These are phyloP conservation scores for Candida sonorensis DNA, from an alignment of 805 yeast species.

Conservation along the genomic window DNA sequence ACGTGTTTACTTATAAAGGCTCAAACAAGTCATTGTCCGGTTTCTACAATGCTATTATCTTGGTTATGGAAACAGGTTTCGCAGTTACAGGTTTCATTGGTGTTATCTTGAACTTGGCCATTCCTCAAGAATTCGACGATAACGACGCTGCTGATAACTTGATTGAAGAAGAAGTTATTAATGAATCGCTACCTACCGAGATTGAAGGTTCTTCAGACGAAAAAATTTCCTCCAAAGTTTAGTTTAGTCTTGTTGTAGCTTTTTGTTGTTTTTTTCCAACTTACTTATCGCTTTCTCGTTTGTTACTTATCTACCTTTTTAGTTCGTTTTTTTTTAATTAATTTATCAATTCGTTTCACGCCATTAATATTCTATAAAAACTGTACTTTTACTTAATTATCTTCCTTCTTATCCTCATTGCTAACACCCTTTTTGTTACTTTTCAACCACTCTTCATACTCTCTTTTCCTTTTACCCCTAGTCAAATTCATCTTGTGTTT, in stretches of 20 bases:
- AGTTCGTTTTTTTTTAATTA: too few relatives aligned
- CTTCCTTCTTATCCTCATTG: too few relatives aligned
- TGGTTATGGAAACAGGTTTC: constrained; percentile 53
- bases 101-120: constrained; percentile 38
- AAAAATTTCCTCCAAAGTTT: neutral
- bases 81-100: constrained; percentile 51
- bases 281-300: neutral
- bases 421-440: neutral
- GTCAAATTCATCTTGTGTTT: constrained; percentile 54
- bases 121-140: constrained; percentile 46
- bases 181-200: constrained; percentile 2
- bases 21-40: constrained; percentile 36
- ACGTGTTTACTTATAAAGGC: constrained; percentile 45
- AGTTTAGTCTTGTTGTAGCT: too few relatives aligned
- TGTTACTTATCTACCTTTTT: too few relatives aligned
- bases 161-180: constrained; percentile 28
- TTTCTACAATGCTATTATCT: constrained; percentile 44
- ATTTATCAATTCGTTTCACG: too few relatives aligned
- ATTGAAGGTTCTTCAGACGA: too few relatives aligned
- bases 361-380: too few relatives aligned
- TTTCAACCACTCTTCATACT: constrained; percentile 39
- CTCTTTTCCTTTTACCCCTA: constrained; percentile 43
- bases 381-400: too few relatives aligned
- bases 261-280: neutral
- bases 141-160: constrained; percentile 32